Evolutionary conservation across 1,139 yeast genomes (phyloP).

Genomic region (Kurtzmaniella quercitrusa): DNA sequence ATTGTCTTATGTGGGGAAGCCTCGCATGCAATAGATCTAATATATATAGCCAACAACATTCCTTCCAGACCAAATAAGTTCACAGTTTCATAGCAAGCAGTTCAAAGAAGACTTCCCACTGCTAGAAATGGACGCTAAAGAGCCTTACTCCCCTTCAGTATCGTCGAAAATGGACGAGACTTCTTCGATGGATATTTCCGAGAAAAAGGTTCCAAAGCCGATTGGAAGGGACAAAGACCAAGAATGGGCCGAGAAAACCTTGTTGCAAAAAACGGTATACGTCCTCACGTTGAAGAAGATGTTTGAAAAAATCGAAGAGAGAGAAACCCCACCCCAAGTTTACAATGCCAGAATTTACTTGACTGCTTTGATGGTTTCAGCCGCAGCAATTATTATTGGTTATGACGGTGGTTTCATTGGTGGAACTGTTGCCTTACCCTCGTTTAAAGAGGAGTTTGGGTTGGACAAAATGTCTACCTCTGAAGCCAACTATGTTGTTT

Average conservation of each 20-base stretch:
- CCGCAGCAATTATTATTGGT: conserved; percentile 36
- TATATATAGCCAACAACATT: background rate
- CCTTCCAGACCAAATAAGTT: background rate
- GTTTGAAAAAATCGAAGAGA: conserved; percentile 32
- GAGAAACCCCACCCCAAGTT: conserved; percentile 37
- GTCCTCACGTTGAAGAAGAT: conserved; percentile 19
- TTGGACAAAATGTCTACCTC: conserved; percentile 19
- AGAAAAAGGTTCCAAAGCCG: background rate
- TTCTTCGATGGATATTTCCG: background rate
- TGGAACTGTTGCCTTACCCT: conserved; percentile 36
- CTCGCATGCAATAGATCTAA: background rate
- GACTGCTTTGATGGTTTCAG: conserved; percentile 38
- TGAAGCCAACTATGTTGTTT: conserved; percentile 22
- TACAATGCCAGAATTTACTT: conserved; percentile 33
- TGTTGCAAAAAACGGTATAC: conserved; percentile 4
- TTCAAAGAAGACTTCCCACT: background rate
- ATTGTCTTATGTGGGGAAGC: background rate
- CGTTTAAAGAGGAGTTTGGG: conserved; percentile 33
- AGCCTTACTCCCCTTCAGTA: background rate
- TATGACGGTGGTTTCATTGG: conserved; percentile 45
- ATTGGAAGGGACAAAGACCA: background rate
- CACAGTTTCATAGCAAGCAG: background rate
- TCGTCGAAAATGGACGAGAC: background rate
- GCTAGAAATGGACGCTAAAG: background rate
- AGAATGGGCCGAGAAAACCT: conserved; percentile 1